phyloP scores from a whole-genome alignment of 345 rosid genomes.

The Alliaria petiolata region DNA sequence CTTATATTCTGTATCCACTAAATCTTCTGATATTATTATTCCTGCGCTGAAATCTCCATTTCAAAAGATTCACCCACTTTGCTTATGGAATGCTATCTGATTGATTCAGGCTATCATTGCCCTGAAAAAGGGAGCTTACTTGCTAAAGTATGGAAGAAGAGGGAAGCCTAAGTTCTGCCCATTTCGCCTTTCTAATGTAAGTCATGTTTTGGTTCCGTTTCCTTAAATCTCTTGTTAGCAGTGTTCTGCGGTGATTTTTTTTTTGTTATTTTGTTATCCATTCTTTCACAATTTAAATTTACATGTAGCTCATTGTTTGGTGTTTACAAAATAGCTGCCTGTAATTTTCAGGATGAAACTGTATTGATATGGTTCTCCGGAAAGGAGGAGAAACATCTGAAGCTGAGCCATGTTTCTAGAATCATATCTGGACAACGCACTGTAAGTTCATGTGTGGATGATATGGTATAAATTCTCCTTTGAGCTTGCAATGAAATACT shows the following conservation, averaged over 20 bases:
- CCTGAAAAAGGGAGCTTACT: conserved; percentile 87
- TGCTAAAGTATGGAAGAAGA: conserved; percentile 97
- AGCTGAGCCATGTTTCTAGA: conserved; percentile 81
- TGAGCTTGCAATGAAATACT: background rate
- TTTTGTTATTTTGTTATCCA: background rate
- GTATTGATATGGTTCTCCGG: conserved; percentile 97
- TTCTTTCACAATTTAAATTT: background rate
- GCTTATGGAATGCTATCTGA: no score
- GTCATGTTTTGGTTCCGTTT: conserved; percentile 19
- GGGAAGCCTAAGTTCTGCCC: conserved; percentile 99
- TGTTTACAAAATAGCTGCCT: conserved; percentile 1
- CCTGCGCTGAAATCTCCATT: background rate
- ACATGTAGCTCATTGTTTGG: background rate
- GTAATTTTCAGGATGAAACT: conserved; percentile 79
- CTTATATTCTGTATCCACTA: background rate
- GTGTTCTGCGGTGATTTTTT: background rate
- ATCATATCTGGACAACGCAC: conserved; percentile 97
- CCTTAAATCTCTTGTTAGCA: background rate
- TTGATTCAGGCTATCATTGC: conserved; percentile 89
- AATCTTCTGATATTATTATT: background rate
- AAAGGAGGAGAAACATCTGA: conserved; percentile 87
- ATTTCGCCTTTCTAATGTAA: conserved; percentile 95
- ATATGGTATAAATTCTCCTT: conserved; percentile 7
- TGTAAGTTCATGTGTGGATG: conserved; percentile 47
- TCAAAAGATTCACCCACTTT: background rate